Conservation (phyloP, 345 rosid species). For the Dipteronia dyeriana region DNA sequence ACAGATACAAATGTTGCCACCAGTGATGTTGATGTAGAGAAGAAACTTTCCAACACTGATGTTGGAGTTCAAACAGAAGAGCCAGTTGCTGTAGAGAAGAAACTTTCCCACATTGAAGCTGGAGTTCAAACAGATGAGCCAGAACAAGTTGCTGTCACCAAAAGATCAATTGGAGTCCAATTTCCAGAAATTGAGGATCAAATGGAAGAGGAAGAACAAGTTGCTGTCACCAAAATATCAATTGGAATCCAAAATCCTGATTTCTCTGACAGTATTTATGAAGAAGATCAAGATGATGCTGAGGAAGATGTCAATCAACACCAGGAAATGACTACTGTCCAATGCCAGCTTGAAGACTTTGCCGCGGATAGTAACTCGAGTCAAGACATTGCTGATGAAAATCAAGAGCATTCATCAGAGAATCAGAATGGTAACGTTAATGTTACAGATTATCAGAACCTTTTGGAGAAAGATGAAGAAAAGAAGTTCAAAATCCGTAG, state of each 20-base stretch:
- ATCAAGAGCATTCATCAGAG: conserved; percentile 13
- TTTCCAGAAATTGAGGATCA: conserved; percentile 1
- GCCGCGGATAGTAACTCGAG: conserved; percentile 6
- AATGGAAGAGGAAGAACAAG: not conserved
- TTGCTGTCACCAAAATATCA: conserved; percentile 1
- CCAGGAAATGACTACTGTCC: not conserved
- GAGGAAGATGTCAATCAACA: conserved; percentile 13
- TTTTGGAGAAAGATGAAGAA: conserved; percentile 22
- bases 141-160: not conserved
- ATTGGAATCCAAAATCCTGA: conserved; percentile 18
- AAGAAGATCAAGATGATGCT: conserved; percentile 11
- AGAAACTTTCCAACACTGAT: conserved; percentile 11
- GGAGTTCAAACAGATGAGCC: conserved; percentile 19
- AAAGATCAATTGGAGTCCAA: conserved; percentile 20
- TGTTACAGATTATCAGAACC: conserved; percentile 19
- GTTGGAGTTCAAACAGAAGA: conserved; percentile 22
- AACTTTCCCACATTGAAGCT: conserved; percentile 11
- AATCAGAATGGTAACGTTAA: not conserved
- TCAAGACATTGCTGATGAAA: conserved; percentile 15
- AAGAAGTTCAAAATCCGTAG: conserved; percentile 20
- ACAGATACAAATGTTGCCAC: conserved; percentile 5
- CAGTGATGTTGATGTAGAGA: conserved; percentile 1
- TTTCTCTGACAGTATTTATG: conserved; percentile 5
- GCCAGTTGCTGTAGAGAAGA: conserved; percentile 2
- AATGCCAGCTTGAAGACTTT: not conserved